Conservation (phyloP, 148 eudicot species). For the Vaccinium vitisidaea region DNA sequence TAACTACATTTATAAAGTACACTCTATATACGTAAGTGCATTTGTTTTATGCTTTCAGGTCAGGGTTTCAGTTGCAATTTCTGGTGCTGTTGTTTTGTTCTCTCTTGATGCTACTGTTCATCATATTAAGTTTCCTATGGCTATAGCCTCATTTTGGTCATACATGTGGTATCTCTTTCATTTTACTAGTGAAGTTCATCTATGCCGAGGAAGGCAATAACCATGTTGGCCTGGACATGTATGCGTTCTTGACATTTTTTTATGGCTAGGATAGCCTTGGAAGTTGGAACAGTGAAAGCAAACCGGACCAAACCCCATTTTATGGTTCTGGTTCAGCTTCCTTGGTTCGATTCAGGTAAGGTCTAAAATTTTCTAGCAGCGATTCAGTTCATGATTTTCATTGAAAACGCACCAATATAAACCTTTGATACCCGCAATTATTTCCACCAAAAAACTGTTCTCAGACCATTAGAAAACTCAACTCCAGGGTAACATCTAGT, state of each 20-base stretch:
- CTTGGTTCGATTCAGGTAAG: neutral
- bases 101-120: neutral
- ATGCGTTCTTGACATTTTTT: neutral
- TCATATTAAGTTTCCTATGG: neutral
- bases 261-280: neutral
- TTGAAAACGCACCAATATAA: neutral
- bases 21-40: neutral
- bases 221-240: neutral
- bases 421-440: neutral
- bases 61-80: neutral
- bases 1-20: neutral
- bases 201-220: neutral
- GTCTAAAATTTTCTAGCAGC: neutral
- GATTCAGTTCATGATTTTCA: neutral
- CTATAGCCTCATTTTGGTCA: neutral
- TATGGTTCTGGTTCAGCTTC: neutral
- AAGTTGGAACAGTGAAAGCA: neutral
- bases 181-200: neutral
- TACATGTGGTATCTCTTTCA: neutral
- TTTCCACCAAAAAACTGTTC: neutral
- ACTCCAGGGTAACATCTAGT: neutral
- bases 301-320: neutral
- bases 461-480: neutral
- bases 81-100: neutral
- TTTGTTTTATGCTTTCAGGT: neutral